Percentiles rank a stretch among this genome's conserved stretches.
These are phyloP conservation scores for Neurospora sp. DNA, from an alignment of 495 filamentous ascomycete species.

Conservation along the genomic window DNA sequence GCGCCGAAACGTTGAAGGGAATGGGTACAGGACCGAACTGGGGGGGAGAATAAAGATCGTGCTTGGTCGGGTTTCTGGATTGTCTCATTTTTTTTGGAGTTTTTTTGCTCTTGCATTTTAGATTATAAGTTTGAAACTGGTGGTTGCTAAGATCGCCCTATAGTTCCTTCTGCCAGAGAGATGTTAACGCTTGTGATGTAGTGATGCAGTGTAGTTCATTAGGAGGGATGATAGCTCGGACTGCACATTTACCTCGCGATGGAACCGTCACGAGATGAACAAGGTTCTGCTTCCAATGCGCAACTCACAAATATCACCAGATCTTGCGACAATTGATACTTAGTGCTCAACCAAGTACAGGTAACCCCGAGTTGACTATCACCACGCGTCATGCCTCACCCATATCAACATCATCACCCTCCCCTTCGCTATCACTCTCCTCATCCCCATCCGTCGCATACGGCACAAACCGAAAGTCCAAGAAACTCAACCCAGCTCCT, in stretches of 20 bases:
- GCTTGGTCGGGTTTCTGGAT: not conserved
- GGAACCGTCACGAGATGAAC: not conserved
- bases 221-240: not conserved
- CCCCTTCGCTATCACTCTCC: constrained; percentile 14
- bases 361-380: not conserved
- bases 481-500: constrained; percentile 21
- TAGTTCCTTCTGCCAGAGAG: not conserved
- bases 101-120: not conserved
- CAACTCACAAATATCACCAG: not conserved
- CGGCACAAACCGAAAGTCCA: constrained; percentile 42
- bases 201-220: not conserved
- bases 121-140: not conserved
- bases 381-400: not conserved
- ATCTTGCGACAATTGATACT: not conserved
- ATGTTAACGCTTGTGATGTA: not conserved
- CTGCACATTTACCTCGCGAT: not conserved
- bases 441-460: constrained; percentile 34
- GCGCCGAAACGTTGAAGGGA: not conserved
- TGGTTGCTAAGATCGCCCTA: not conserved
- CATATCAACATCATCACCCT: constrained; percentile 11
- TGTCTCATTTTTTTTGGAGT: not conserved
- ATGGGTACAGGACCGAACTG: not conserved
- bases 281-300: not conserved
- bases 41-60: not conserved
- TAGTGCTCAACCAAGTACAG: not conserved